Base-by-base conservation (phyloP, 2,329 filamentous ascomycete species). In the Arachnomyces sp. region DNA sequence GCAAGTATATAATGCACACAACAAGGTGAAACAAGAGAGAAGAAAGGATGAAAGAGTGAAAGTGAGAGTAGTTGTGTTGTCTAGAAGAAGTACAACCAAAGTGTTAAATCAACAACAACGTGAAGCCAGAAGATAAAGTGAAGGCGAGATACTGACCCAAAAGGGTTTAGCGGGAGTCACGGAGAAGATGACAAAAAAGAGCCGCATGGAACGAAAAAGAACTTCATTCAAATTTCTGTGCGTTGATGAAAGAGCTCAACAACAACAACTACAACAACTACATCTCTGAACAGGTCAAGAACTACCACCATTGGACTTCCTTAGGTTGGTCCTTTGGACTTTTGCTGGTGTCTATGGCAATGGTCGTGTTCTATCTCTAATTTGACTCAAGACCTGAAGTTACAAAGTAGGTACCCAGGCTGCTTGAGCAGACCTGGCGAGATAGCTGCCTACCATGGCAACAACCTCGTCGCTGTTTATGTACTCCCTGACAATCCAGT, bases 401-500 rank as follows among this genome's bases (percentile, higher is more conserved):
- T 16, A 32, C n/a, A 32, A 16, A 25, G 20, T 25, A 25, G 20
- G 20, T 25, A 25, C 20, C 9, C 20, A 25, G 20, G 20, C 20
- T 25, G 20, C 20, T 25, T 5, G 20, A 25, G 20, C 20, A 25
- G 20, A 25, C 20, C 20, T 25, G 20, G 9, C 20, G 20, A 25
- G 20, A 25, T 25, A 25, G 9, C 20, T 49, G 55, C 59, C 62
- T 67, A 72, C 44, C 61, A 96, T 96, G 92, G 90, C 92, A 71
- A 94, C 89, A 62, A 95, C 90, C 46, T 95, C 89, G 51, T 90
- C 90, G 64, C 94, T 95, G 87, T 95, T 95, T 65, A 81, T 98
- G 70, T 98, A 98, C 71, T 92, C 87, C 57, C 75, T 98, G 70
- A 96, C 92, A 53, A 82, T 99, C 58, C 88, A 95, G 67, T 83